Base-by-base conservation (phyloP, 1,284 basidiomycete species). In the Austroboletus novae-zelandiae region DNA sequence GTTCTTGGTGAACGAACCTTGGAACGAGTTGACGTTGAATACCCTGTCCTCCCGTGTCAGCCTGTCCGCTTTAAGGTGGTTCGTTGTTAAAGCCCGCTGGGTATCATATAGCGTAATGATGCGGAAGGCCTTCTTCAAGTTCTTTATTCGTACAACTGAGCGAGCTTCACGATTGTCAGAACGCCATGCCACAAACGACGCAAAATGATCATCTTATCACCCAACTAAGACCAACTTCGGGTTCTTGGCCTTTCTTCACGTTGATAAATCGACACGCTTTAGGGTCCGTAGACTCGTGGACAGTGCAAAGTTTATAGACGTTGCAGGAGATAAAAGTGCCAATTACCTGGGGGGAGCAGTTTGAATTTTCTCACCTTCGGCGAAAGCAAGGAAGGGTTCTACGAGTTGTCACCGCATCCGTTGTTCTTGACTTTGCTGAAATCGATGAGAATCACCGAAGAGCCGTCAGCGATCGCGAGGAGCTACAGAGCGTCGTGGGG, bases 21-120 rank as follows among this genome's bases (percentile, higher is more conserved):
- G 83, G 53, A 82, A 86, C 23, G 81, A 80, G 62, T 83, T 81
- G 20, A 86, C 79, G 71, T 77, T 79, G 62, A 82, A 84, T 48
- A 77, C 78, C 43, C 75, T 83, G 59, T 83, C 77, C 41, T 72
- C 68, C 80, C 77, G 83, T 0, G 68, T 42, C 9, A 86, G 60
- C 3, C 60, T 52, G 23, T 58, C 68, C 1, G 58, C 53, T 56
- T 77, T 75, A 63, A 88, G 73, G 5, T 40, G 51, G 0, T 61
- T 52, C 56, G 84, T 80, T 57, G 89, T 74, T n/a, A 61, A 49
- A 40, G 61, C 73, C 11, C 83, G 71, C 61, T 87, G 86, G 1
- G 71, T 75, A 55, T 85, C 83, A 70, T 87, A 89, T 2, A 84
- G 68, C 1, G 66, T 70, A 5, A 71, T 56, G 40, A 69, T 57